These are phyloP conservation scores for Terana coerulea DNA, from an alignment of 768 basidiomycete species.

Conservation along the genomic window DNA sequence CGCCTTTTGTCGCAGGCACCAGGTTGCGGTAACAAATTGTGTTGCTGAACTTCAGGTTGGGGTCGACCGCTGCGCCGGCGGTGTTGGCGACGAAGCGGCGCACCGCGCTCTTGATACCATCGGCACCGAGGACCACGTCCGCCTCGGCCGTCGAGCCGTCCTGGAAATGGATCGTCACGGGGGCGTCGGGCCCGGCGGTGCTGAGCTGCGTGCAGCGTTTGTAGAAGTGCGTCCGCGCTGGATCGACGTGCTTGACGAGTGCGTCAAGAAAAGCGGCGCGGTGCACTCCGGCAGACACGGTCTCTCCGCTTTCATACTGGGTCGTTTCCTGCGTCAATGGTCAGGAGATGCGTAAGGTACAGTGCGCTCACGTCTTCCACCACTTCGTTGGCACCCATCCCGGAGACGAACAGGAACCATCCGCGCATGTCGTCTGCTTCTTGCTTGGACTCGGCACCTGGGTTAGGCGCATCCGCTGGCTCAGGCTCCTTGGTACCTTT, in stretches of 20 bases:
- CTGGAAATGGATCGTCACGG: conserved; percentile 36
- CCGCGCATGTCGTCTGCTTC: neutral
- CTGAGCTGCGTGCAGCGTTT: conserved; percentile 38
- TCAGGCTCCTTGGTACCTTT: neutral
- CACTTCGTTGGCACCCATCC: conserved; percentile 4
- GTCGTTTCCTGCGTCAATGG: neutral
- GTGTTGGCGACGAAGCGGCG: conserved; percentile 35
- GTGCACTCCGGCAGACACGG: neutral
- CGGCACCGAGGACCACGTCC: conserved; percentile 44
- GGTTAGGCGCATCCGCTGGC: no score
- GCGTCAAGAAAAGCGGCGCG: conserved; percentile 41
- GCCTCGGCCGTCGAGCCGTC: conserved; percentile 45
- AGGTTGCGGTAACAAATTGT: conserved; percentile 48
- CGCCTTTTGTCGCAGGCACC: conserved; percentile 26
- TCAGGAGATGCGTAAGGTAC: neutral
- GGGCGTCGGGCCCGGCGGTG: no score
- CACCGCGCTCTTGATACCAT: conserved; percentile 33
- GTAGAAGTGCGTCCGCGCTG: conserved; percentile 41
- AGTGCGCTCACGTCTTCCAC: conserved; percentile 6
- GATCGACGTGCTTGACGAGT: conserved; percentile 39
- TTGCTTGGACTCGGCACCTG: neutral
- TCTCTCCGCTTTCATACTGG: neutral
- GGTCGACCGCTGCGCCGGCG: neutral
- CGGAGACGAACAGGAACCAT: conserved; percentile 1
- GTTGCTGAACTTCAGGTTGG: conserved; percentile 39